A percentile compares a stretch with the other conserved stretches of the same genome.
Conservation (phyloP, 106 monocot genomes). For the Dioscorea alata region DNA sequence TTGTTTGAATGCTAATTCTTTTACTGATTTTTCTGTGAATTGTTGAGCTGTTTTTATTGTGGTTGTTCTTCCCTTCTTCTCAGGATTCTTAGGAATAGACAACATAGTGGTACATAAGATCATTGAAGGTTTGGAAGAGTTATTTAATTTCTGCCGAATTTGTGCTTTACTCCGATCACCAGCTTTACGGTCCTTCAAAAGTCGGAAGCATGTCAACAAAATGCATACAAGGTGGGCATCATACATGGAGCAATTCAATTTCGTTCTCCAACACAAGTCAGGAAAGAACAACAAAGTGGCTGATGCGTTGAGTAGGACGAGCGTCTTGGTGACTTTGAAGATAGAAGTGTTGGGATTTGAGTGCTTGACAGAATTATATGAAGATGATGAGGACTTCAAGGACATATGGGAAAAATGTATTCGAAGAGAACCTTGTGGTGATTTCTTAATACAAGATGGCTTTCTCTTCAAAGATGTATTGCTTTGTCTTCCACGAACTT, state of each 20-base stretch:
- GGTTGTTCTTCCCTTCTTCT: no score
- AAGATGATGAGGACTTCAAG: constrained; percentile 7
- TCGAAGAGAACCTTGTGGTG: not conserved
- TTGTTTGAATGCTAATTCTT: no score
- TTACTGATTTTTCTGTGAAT: no score
- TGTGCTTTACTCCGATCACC: no score
- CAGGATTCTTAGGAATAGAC: no score
- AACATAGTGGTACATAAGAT: no score
- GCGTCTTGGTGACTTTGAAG: not conserved
- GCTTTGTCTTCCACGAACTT: constrained; percentile 2
- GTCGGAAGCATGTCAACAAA: no score
- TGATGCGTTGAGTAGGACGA: constrained; percentile 1
- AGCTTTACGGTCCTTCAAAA: no score
- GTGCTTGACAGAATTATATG: constrained; percentile 7
- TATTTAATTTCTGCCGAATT: no score
- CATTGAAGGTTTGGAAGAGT: no score
- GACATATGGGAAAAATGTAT: not conserved
- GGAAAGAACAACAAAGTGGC: not conserved
- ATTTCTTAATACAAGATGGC: not conserved
- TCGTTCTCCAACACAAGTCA: constrained; percentile 1
- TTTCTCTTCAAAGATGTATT: not conserved
- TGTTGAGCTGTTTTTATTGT: no score
- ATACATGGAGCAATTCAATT: not conserved
- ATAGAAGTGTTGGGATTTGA: constrained; percentile 1
- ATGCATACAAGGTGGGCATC: no score